Base-by-base conservation (phyloP, 129 eudicot genomes). In the Artemisia annua region DNA sequence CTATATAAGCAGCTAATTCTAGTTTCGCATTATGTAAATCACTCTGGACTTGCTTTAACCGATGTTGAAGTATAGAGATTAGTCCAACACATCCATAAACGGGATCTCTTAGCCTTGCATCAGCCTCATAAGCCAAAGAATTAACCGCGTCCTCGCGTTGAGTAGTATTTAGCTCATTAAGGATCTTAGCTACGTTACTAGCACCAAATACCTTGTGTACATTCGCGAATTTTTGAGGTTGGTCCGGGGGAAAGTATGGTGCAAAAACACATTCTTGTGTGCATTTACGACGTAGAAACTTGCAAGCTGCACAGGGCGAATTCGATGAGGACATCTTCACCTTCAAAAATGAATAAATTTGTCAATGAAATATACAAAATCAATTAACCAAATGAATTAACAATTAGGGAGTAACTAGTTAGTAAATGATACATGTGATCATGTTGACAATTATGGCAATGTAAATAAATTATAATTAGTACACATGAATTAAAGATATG, bases 301-400 rank as follows among this genome's bases (percentile, higher is more conserved):
- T 89, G 87, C 98, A 92, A 17, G 98, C 98, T 4, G 96, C 98
- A 32, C 98, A 92, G 0, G 97, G 96, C 0, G 97, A 92, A 67
- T 80, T 86, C 3, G 96, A 39, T 69, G 88, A 82, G 0, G 90
- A 74, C 88, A 85, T 85, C 13, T 30, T 75, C 22, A 48, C 35
- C 35, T 15, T 66, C 76, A 39, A 39, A 35, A 5, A 39, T 32
- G 46, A 39, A 39, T 0, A 6, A 39, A 54, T 67, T 75, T 44
- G 17, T 43, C 30, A 28, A 14, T 11, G 22, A 10, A 44, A 8
- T 19, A 32, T 32, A 64, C 17, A 51, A 48, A 73, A 49, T 5
- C 46, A 39, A 7, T 39, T 39, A 39, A 39, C 46, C 46, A 39
- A 39, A 51, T 69, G 54, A n/a, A 51, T 52, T 22, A 3, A 19